These are phyloP conservation scores for Termitomyces sp. DNA, from an alignment of 1,284 basidiomycete genomes.

Conservation along the genomic window DNA sequence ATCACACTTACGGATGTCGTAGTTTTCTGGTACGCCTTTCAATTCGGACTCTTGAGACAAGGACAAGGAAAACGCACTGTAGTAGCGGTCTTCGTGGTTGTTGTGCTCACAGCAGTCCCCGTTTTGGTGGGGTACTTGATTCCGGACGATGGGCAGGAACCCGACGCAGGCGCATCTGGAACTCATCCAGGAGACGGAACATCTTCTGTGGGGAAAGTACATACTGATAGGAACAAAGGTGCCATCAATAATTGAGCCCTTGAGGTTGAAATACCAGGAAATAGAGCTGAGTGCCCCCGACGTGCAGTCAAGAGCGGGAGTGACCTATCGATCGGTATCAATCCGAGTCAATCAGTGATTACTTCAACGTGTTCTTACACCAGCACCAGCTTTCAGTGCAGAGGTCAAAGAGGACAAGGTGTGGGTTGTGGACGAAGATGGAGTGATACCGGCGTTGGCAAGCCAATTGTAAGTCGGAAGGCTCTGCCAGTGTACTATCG, in stretches of 20 bases:
- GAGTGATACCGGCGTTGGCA: constrained; percentile 64
- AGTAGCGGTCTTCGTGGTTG: constrained; percentile 17
- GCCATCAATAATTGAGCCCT: constrained; percentile 65
- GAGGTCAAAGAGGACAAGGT: constrained; percentile 51
- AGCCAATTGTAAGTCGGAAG: constrained; percentile 75
- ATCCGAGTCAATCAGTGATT: not conserved
- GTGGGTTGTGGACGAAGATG: constrained; percentile 53
- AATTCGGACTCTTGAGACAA: not conserved
- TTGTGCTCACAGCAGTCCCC: constrained; percentile 22
- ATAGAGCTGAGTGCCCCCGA: constrained; percentile 46
- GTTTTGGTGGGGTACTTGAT: constrained; percentile 64
- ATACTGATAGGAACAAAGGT: constrained; percentile 55
- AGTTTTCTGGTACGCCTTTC: not conserved
- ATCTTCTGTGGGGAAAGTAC: constrained; percentile 13
- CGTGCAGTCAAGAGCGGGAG: constrained; percentile 55
- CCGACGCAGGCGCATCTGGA: constrained; percentile 47
- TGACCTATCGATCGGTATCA: constrained; percentile 29
- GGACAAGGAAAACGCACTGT: constrained; percentile 1
- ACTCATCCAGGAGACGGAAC: not conserved
- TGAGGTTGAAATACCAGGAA: constrained; percentile 64
- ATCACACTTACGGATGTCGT: constrained; percentile 12
- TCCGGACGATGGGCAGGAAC: constrained; percentile 51
- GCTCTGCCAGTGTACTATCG: constrained; percentile 36
- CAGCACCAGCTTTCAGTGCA: constrained; percentile 53
- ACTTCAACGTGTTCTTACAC: constrained; percentile 23